Base-by-base conservation (phyloP, 441 rosid genomes). In the Euphorbia corollata region DNA sequence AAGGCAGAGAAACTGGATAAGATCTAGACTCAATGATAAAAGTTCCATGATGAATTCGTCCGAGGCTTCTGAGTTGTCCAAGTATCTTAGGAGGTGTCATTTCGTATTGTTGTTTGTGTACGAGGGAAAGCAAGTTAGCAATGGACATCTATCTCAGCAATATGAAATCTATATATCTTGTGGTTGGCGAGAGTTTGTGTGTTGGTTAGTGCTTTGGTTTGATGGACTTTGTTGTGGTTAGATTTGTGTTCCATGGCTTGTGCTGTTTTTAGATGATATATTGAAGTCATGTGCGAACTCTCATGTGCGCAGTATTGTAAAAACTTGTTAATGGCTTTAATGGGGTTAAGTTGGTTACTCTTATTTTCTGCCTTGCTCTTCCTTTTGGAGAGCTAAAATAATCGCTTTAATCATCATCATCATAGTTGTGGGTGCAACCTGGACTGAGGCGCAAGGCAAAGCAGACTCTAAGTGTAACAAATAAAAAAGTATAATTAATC, bases 1-100 rank as follows among this genome's bases (percentile, higher is more conserved):
- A 85, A 77, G 78, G 85, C 89, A 2, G 87, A 83, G 66, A 85
- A 85, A 81, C 86, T 85, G 10, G 84, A 81, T 59, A 81, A 83
- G 62, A 76, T 77, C 59, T 77, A 63, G 51, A 59, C 30, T 13
- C 24, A 6, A 36, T 36, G 41, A 0, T 2, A 36, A 2, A 6
- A 5, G 41, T 27, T 27, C 4, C 32, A 60, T 65, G 71, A 68
- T 65, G 73, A 39, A 56, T 65, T 76, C 69, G 50, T 74, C 62
- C 45, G 73, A 50, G 63, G 61, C 70, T 66, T 75, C 77, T 67
- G 80, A 59, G 77, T 71, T 65, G 79, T 79, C 83, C 72, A 16
- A 64, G 64, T 68, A 36, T 36, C 71, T 55, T 64, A 38, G 63
- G 59, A 51, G 80, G 71, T 81, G 78, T 79, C 86, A 80, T 63